Percentiles rank a stretch among this genome's conserved stretches.
These are phyloP conservation scores for Thelephora terrestris DNA, from an alignment of 1,284 basidiomycete genomes.

Conservation along the genomic window DNA sequence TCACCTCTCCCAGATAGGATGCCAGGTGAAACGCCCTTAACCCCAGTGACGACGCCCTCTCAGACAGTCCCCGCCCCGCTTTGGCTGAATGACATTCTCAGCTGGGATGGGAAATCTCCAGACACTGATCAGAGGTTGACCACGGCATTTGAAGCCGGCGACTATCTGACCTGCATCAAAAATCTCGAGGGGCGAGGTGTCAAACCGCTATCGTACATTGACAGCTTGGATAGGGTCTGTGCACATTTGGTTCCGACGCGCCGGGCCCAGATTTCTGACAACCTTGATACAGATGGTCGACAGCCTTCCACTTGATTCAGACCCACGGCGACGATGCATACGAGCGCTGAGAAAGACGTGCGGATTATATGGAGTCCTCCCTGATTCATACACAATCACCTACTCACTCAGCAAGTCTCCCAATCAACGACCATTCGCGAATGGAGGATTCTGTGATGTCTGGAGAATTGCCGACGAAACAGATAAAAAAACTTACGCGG, in stretches of 20 bases:
- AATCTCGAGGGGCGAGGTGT: too few relatives aligned
- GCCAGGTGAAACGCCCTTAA: too few relatives aligned
- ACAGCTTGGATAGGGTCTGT: background rate
- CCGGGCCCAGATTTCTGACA: background rate
- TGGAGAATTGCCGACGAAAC: background rate
- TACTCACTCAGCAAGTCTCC: background rate
- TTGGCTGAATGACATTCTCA: too few relatives aligned
- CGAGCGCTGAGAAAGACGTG: background rate
- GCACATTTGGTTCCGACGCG: background rate
- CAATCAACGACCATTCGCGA: background rate
- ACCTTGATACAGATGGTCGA: background rate
- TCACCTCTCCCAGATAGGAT: too few relatives aligned
- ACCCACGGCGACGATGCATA: background rate
- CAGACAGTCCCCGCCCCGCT: too few relatives aligned
- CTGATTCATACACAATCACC: background rate
- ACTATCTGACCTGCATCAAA: too few relatives aligned
- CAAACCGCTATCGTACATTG: background rate
- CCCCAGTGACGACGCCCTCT: too few relatives aligned
- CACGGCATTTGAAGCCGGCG: too few relatives aligned
- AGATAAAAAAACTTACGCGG: background rate
- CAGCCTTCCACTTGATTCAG: background rate
- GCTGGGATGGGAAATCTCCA: too few relatives aligned
- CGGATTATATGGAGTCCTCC: background rate
- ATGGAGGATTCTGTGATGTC: constrained; percentile 10
- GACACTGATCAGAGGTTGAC: too few relatives aligned